phyloP scores from a whole-genome alignment of 2,329 filamentous ascomycete genomes.

The Alternaria sp. region DNA sequence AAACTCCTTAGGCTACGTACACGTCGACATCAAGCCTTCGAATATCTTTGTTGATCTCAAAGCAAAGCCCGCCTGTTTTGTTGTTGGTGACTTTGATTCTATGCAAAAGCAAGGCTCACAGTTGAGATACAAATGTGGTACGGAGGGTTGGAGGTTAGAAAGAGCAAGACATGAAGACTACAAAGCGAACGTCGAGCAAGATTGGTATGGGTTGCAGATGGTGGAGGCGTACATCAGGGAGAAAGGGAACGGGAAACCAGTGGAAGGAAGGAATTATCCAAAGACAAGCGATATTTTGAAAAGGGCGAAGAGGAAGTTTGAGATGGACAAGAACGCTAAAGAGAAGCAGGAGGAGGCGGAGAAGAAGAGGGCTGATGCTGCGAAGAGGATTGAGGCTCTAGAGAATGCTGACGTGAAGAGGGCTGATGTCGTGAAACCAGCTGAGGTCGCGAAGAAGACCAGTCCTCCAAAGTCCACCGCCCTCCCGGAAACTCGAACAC shows the following conservation, averaged over 20 bases:
- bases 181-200: not conserved
- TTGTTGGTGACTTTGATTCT: not conserved
- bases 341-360: too few species aligned
- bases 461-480: not conserved
- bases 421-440: not conserved
- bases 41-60: conserved; percentile 15
- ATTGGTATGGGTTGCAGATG: conserved; percentile 10
- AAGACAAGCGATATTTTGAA: not conserved
- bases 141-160: not conserved
- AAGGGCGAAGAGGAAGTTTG: not conserved
- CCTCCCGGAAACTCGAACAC: too few species aligned
- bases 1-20: conserved; percentile 9
- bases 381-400: too few species aligned
- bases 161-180: not conserved
- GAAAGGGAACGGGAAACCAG: conserved; percentile 1
- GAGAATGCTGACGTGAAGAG: not conserved
- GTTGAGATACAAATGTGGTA: not conserved
- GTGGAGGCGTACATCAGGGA: conserved; percentile 1
- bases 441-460: not conserved
- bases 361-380: too few species aligned
- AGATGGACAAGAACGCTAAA: too few species aligned
- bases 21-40: conserved; percentile 10
- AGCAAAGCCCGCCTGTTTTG: not conserved
- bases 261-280: fast-evolving
- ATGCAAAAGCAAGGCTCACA: not conserved